A percentile compares a stretch with the other conserved stretches of the same genome.
Conservation (phyloP, 306 rosid genomes). For the Glycine latifolia region DNA sequence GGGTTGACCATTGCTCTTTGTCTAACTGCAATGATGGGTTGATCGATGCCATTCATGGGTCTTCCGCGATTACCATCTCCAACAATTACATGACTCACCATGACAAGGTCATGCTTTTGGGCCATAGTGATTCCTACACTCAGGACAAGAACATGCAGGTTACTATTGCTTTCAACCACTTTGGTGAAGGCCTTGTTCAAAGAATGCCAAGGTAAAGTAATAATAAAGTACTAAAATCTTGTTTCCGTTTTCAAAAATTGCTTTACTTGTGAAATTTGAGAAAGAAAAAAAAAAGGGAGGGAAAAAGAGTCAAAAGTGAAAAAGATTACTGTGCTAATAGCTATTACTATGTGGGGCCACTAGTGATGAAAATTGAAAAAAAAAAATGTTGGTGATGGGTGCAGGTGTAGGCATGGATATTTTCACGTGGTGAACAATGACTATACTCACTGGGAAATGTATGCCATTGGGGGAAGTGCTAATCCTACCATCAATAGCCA, state of each 20-base stretch:
- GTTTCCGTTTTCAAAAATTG: not conserved
- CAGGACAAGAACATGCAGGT: slow-evolving; percentile 95
- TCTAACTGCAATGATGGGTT: slow-evolving; percentile 88
- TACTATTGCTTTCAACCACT: slow-evolving; percentile 95
- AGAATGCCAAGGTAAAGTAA: slow-evolving; percentile 91
- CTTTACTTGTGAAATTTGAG: not conserved
- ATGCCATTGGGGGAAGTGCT: slow-evolving; percentile 98
- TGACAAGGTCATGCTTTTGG: slow-evolving; percentile 93
- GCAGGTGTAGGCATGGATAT: slow-evolving; percentile 95
- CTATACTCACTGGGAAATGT: slow-evolving; percentile 99
- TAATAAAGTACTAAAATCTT: not conserved
- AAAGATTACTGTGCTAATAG: not conserved
- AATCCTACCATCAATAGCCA: slow-evolving; percentile 93
- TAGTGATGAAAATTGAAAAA: slow-evolving; percentile 37
- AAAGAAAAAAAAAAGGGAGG: too few relatives aligned
- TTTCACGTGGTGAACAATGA: slow-evolving; percentile 99
- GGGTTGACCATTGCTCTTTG: slow-evolving; percentile 95
- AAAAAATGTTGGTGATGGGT: slow-evolving; percentile 5
- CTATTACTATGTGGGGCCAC: slow-evolving; percentile 35
- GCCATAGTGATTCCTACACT: slow-evolving; percentile 84
- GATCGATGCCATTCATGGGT: slow-evolving; percentile 89
- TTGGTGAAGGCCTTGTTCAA: slow-evolving; percentile 96
- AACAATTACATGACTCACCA: slow-evolving; percentile 98
- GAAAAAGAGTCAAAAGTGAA: too few relatives aligned
- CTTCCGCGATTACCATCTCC: slow-evolving; percentile 84